Evolutionary conservation across 805 yeast genomes (phyloP), one percentile per base, ranked within the genome.

Genomic region (Saturnispora besseyi): DNA sequence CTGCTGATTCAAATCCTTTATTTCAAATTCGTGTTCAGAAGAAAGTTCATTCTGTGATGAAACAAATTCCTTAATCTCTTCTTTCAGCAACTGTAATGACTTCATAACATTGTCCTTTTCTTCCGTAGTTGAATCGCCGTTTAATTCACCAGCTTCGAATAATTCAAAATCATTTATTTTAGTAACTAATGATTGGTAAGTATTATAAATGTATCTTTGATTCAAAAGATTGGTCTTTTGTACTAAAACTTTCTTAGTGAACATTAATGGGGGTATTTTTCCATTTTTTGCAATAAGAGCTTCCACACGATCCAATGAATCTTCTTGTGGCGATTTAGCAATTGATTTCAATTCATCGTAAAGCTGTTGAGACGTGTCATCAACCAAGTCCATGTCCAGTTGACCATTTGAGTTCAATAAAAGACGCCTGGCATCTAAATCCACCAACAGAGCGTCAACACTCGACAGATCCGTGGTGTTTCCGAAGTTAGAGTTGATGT

Each of bases 131-230:
- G 26, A 22, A 11, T 28, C 10, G 9, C 24, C 15, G 29, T 6
- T 41, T 24, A 24, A n/a, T 13, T 45, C 48, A 5, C 18, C 13
- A 12, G 46, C 30, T 31, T 51, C 45, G 24, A 47, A 41, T 15
- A 44, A 21, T 28, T 54, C 50, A 34, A 50, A 52, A 28, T 50
- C 55, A 21, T 33, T 40, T 4, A 54, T 21, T 33, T 45, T 30
- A 21, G 41, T 31, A 6, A 40, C 50, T 9, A 4, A 26, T 22
- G 1, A 13, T 15, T 26, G 44, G 50, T 6, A 29, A n/a, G 6
- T 31, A 6, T 6, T 30, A n/a, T 13, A 37, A 3, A 34, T 34
- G 6, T 44, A 8, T 15, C 38, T 30, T n/a, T 53, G 48, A 10
- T 41, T 18, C 15, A 44, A 24, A 21, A 56, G 33, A 18, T 49